Conservation (phyloP, 208 protist genomes). For the Novymonas esmeraldas region DNA sequence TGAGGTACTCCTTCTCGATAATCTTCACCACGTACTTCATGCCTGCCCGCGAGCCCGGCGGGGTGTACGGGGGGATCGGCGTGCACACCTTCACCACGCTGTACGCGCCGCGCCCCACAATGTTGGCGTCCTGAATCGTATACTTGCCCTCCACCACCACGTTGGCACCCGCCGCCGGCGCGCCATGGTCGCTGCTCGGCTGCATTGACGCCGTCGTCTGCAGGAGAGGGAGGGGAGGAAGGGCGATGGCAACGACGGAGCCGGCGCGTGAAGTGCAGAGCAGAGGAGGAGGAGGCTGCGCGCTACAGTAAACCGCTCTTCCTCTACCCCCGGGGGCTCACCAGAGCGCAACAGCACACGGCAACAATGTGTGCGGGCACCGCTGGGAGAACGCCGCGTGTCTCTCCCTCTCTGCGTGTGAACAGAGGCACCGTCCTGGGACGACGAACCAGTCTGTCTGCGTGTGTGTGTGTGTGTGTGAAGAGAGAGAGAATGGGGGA, state of each 20-base stretch:
- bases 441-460: too few relatives aligned
- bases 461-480: too few relatives aligned
- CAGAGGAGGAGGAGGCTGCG: too few relatives aligned
- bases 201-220: conserved; percentile 8
- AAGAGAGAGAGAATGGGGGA: too few relatives aligned
- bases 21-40: conserved; percentile 93
- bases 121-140: conserved; percentile 69
- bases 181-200: conserved; percentile 12
- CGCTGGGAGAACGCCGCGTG: too few relatives aligned
- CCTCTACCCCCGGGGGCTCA: too few relatives aligned
- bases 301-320: too few relatives aligned
- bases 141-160: conserved; percentile 81
- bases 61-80: conserved; percentile 65
- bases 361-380: too few relatives aligned
- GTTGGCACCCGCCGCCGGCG: not conserved
- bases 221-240: conserved; percentile 8
- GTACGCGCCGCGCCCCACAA: conserved; percentile 88
- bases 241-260: not conserved
- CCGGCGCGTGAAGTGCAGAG: too few relatives aligned
- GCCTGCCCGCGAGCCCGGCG: conserved; percentile 57
- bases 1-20: conserved; percentile 90
- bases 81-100: conserved; percentile 89
- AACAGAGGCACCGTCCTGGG: too few relatives aligned
- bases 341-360: too few relatives aligned
- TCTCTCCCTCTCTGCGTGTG: too few relatives aligned